Evolutionary conservation across 1,284 basidiomycete species (phyloP).

Genomic region (Sanghuangporus baumii): DNA sequence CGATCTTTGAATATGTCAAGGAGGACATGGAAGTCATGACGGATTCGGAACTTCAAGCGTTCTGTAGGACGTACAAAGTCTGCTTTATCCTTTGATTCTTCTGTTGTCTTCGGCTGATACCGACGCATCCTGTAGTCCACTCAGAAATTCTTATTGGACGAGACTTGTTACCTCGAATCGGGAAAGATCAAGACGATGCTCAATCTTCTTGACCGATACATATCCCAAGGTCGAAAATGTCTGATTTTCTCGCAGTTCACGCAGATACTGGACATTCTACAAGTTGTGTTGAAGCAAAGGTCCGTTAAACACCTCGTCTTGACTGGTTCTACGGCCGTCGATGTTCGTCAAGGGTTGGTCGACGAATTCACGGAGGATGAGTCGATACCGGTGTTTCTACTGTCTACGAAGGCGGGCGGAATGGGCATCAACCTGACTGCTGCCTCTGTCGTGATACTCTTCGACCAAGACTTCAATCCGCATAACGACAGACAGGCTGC

Average conservation of each 20-base stretch:
- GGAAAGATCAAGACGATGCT: constrained; percentile 84
- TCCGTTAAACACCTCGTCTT: constrained; percentile 82
- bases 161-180: constrained; percentile 79
- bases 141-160: constrained; percentile 69
- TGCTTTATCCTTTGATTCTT: constrained; percentile 14
- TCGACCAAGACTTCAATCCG: constrained; percentile 97
- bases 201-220: constrained; percentile 67
- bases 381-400: constrained; percentile 86
- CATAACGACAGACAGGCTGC: constrained; percentile 94
- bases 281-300: constrained; percentile 76
- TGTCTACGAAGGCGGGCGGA: constrained; percentile 94
- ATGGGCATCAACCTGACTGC: constrained; percentile 92
- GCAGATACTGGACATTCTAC: constrained; percentile 90
- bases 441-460: constrained; percentile 91
- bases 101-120: background rate
- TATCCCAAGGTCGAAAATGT: constrained; percentile 71
- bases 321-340: constrained; percentile 92
- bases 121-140: constrained; percentile 51
- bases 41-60: constrained; percentile 85
- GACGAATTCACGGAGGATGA: constrained; percentile 96
- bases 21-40: constrained; percentile 96
- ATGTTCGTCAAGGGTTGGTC: constrained; percentile 88
- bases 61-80: constrained; percentile 80
- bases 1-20: constrained; percentile 75
- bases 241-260: constrained; percentile 98